Evolutionary conservation across 495 filamentous ascomycete genomes (phyloP).

Genomic region (Saxophila tyrrhenica): DNA sequence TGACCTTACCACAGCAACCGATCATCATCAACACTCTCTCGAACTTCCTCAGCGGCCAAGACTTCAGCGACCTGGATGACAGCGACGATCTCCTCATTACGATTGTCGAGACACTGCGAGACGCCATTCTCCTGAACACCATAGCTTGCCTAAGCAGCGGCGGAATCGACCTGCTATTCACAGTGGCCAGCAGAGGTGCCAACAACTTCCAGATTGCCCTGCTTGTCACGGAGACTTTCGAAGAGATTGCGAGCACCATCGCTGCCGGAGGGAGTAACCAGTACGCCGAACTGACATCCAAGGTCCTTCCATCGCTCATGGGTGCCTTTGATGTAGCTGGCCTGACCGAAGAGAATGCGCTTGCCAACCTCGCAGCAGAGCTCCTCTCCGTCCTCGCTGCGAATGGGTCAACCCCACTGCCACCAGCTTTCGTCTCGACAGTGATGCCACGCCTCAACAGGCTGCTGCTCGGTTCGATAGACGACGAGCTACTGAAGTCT

Average conservation of each 20-base stretch:
- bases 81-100: conserved; percentile 86
- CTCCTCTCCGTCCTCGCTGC: conserved; percentile 71
- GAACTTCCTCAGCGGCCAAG: conserved; percentile 62
- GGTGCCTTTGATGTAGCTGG: conserved; percentile 81
- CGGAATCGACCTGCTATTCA: conserved; percentile 74
- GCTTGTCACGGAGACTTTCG: conserved; percentile 80
- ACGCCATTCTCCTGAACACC: conserved; percentile 68
- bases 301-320: conserved; percentile 75
- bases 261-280: conserved; percentile 49
- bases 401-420: conserved; percentile 70
- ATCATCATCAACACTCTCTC: conserved; percentile 66
- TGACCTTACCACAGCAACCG: conserved; percentile 52
- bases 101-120: conserved; percentile 74
- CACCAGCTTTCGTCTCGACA: conserved; percentile 70
- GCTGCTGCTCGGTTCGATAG: conserved; percentile 65
- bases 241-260: conserved; percentile 65
- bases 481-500: conserved; percentile 74
- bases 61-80: conserved; percentile 69
- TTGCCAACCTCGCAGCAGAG: conserved; percentile 76
- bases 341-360: conserved; percentile 67
- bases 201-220: conserved; percentile 75
- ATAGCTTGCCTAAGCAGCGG: conserved; percentile 50
- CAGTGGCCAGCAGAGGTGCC: conserved; percentile 75
- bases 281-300: conserved; percentile 72
- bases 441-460: conserved; percentile 78